Evolutionary conservation across 169 alveolate species (phyloP).

Genomic region (Plasmodium falciparum): DNA sequence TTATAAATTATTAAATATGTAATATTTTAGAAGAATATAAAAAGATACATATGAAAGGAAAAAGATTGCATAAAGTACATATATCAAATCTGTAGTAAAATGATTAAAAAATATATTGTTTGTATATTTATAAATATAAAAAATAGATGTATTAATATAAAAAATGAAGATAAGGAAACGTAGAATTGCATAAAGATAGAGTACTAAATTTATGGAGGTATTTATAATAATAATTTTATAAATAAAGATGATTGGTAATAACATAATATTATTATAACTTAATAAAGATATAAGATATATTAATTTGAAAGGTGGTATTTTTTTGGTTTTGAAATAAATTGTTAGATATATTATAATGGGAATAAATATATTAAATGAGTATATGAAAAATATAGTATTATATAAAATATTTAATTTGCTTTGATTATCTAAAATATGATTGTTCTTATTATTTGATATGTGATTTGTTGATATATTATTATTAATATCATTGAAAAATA

Average conservation of each 20-base stretch:
- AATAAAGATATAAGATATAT: slow-evolving; percentile 48
- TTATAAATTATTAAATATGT: slow-evolving; percentile 55
- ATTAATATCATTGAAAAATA: slow-evolving; percentile 9
- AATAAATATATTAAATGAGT: slow-evolving; percentile 5
- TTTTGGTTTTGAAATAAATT: slow-evolving; percentile 31
- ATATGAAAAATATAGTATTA: slow-evolving; percentile 21
- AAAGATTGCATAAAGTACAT: slow-evolving; percentile 31
- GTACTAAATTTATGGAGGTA: slow-evolving; percentile 7
- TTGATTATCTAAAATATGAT: background rate
- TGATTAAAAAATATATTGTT: slow-evolving; percentile 25
- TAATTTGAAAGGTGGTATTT: slow-evolving; percentile 22
- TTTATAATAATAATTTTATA: slow-evolving; percentile 46
- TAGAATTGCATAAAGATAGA: background rate
- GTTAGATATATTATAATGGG: slow-evolving; percentile 25
- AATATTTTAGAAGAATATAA: slow-evolving; percentile 16
- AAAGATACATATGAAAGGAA: slow-evolving; percentile 31
- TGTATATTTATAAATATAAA: slow-evolving; percentile 62
- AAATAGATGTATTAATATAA: slow-evolving; percentile 36
- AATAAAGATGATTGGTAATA: slow-evolving; percentile 38
- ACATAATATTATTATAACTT: slow-evolving; percentile 62
- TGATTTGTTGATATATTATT: background rate
- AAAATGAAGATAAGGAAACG: slow-evolving; percentile 41
- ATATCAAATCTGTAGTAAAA: slow-evolving; percentile 34
- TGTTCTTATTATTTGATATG: background rate
- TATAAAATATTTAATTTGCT: slow-evolving; percentile 36